Evolutionary conservation across 1,139 yeast species (phyloP).

Genomic region (Meyerozyma athensensis): DNA sequence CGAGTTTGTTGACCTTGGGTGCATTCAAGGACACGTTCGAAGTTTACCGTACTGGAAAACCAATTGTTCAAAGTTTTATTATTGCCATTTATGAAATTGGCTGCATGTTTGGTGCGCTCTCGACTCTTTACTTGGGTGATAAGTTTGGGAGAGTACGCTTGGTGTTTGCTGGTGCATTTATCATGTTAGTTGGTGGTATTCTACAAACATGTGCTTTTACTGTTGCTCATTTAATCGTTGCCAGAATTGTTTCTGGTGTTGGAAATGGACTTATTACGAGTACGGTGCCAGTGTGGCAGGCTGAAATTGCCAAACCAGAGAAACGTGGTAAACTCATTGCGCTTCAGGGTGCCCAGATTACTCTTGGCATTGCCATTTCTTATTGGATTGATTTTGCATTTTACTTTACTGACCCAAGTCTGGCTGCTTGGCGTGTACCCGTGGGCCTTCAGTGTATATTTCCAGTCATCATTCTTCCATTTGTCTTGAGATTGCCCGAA

Average conservation of each 20-base stretch:
- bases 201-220: constrained; percentile 31
- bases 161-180: constrained; percentile 27
- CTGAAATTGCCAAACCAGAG: constrained; percentile 33
- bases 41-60: background rate
- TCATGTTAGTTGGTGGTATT: constrained; percentile 34
- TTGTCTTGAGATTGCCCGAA: constrained; percentile 17
- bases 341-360: constrained; percentile 35
- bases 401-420: constrained; percentile 19
- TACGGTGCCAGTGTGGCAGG: constrained; percentile 37
- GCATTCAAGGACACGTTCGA: constrained; percentile 2
- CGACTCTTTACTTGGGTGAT: constrained; percentile 34
- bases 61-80: constrained; percentile 5
- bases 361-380: constrained; percentile 36
- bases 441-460: constrained; percentile 41
- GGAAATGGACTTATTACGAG: constrained; percentile 38
- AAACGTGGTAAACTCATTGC: constrained; percentile 32
- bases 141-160: constrained; percentile 28
- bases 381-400: constrained; percentile 45
- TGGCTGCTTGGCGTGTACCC: constrained; percentile 39
- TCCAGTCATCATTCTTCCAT: constrained; percentile 20
- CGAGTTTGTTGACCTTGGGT: constrained; percentile 3
- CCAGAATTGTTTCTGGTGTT: constrained; percentile 40
- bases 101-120: constrained; percentile 30
- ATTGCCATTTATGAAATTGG: constrained; percentile 26
- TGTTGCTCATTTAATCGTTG: constrained; percentile 31